These are phyloP conservation scores for Atalantia buxifolia DNA, from an alignment of 345 rosid genomes.

Conservation along the genomic window DNA sequence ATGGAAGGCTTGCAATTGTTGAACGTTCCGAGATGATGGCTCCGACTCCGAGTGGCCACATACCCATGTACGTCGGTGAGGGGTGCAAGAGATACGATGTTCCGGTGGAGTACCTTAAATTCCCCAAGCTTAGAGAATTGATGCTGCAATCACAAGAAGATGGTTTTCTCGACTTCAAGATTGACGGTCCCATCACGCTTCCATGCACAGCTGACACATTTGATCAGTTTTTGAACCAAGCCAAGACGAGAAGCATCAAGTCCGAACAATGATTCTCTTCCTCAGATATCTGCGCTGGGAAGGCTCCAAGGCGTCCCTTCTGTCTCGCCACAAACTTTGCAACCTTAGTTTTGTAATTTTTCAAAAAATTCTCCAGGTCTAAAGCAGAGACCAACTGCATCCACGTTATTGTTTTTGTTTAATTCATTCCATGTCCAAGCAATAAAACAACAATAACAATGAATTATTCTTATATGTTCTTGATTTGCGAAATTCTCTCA, in stretches of 20 bases:
- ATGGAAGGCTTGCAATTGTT: not conserved
- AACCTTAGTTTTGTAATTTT: no score
- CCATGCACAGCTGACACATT: not conserved
- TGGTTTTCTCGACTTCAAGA: not conserved
- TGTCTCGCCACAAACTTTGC: no score
- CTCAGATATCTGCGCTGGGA: no score
- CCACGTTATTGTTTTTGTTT: no score
- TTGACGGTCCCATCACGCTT: not conserved
- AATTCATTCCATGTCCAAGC: no score
- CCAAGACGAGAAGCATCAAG: not conserved
- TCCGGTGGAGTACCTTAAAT: not conserved
- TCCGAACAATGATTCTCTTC: no score
- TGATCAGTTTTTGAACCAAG: not conserved
- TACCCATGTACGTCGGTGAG: conserved; percentile 3
- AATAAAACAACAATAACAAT: no score
- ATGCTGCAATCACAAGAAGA: not conserved
- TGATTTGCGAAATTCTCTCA: no score
- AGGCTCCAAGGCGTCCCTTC: no score
- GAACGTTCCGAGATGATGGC: not conserved
- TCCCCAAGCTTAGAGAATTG: not conserved
- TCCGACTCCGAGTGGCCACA: not conserved
- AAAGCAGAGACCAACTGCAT: no score
- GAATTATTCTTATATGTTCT: no score
- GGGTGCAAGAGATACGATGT: conserved; percentile 1
- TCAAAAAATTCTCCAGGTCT: no score